Percentiles rank a stretch among this genome's conserved stretches.
Evolutionary conservation across 108 stramenopile species (phyloP).

Genomic region (Mediolabrus comicus): DNA sequence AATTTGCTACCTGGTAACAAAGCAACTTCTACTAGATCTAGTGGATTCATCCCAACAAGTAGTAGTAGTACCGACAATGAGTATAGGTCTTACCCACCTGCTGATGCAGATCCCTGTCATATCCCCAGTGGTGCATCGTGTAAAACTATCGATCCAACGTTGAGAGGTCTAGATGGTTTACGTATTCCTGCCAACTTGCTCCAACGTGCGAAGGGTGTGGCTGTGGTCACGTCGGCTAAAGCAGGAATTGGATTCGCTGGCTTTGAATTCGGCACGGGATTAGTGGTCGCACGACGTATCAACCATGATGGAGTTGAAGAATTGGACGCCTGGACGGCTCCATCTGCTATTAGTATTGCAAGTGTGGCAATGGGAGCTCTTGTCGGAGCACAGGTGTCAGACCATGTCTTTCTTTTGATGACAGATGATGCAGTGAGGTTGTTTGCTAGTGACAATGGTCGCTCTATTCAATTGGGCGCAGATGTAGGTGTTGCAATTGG

Average conservation of each 20-base stretch:
- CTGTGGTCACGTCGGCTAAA: slow-evolving; percentile 79
- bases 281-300: slow-evolving; percentile 74
- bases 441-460: slow-evolving; percentile 57
- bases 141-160: slow-evolving; percentile 55
- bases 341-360: slow-evolving; percentile 82
- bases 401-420: slow-evolving; percentile 94
- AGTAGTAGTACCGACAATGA: background rate
- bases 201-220: slow-evolving; percentile 77
- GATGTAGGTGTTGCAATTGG: slow-evolving; percentile 94
- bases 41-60: background rate
- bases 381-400: slow-evolving; percentile 80
- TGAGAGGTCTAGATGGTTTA: slow-evolving; percentile 75
- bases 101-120: slow-evolving; percentile 15
- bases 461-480: slow-evolving; percentile 90
- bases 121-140: slow-evolving; percentile 11
- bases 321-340: slow-evolving; percentile 76
- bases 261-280: slow-evolving; percentile 86
- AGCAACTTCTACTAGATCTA: background rate
- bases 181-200: slow-evolving; percentile 76
- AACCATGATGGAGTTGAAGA: slow-evolving; percentile 22
- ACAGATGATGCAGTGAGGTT: slow-evolving; percentile 82
- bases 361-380: slow-evolving; percentile 89
- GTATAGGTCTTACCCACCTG: slow-evolving; percentile 24
- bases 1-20: slow-evolving; percentile 71
- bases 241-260: slow-evolving; percentile 85